phyloP scores from a whole-genome alignment of 2,329 filamentous ascomycete species.

The Myrmaecium sp. region DNA sequence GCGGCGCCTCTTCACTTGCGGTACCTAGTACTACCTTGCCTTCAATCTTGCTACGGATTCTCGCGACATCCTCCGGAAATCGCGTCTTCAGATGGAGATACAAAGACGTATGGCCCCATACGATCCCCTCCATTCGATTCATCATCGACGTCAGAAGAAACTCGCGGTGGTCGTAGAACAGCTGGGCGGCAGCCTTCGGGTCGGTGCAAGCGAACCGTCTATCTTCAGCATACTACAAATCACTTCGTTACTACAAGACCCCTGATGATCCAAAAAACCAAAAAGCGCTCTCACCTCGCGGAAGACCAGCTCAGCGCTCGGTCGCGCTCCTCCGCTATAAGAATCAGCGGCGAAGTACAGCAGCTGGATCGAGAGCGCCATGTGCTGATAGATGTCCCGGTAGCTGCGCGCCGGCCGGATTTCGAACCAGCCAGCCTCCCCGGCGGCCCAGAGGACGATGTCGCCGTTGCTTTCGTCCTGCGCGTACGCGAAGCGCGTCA shows the following conservation, averaged over 20 bases:
- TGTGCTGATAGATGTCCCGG: constrained; percentile 36
- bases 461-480: constrained; percentile 38
- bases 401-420: constrained; percentile 44
- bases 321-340: constrained; percentile 30
- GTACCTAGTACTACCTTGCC: constrained; percentile 3
- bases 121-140: constrained; percentile 24
- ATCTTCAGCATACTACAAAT: constrained; percentile 18
- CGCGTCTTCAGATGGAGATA: constrained; percentile 22
- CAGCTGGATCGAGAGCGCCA: constrained; percentile 45
- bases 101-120: constrained; percentile 26
- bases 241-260: neutral
- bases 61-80: constrained; percentile 14
- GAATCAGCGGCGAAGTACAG: constrained; percentile 46
- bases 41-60: constrained; percentile 10
- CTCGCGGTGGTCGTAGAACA: constrained; percentile 20
- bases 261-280: neutral
- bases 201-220: constrained; percentile 12
- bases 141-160: constrained; percentile 30
- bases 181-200: constrained; percentile 10
- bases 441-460: constrained; percentile 48
- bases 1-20: constrained; percentile 3
- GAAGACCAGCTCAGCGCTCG: constrained; percentile 22
- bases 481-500: constrained; percentile 30
- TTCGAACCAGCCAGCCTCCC: constrained; percentile 51
- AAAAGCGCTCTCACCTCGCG: constrained; percentile 14